Evolutionary conservation across 192 early-diverging fungal genomes (phyloP), one percentile per base, ranked within the genome.

Genomic region (Rhizoclosmatium sp.): DNA sequence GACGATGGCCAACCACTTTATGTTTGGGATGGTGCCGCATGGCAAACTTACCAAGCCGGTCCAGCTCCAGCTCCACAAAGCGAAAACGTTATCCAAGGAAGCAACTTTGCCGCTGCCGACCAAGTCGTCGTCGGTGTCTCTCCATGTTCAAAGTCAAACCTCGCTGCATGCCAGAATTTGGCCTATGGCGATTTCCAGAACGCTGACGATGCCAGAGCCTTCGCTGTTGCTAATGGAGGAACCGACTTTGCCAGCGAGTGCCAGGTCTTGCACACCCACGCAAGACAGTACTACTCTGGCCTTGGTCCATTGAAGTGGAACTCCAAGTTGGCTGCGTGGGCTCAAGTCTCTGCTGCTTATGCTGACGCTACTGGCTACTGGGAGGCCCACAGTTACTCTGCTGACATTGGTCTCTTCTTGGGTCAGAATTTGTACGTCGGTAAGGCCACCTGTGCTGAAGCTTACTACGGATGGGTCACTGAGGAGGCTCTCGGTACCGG

Each of bases 381-480:
- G 19, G 64, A 65, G n/a, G 12, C 16, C 14, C 64, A 65, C 64
- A 23, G n/a, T 10, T 65, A 65, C 68, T 70, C 68, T 41, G 68
- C 14, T 7, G 68, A 47, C 39, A 31, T 31, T 31, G 47, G 47
- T 2, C 39, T n/a, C 16, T 19, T 19, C 16, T 47, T n/a, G 39
- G 68, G 42, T 19, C 68, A 70, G 5, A 70, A 70, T 47, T 44
- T 70, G 42, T 70, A 70, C 47, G 39, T 41, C 16, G 68, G 68
- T 2, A 19, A 70, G 47, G 16, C 16, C 39, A 70, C 42, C 41
- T 70, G 68, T 47, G 68, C 42, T n/a, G 47, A 47, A 9, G 68
- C 68, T 7, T 70, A 70, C 47, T 47, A 70, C n/a, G 68, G 68
- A 41, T 70, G 68, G 68, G 68, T 70, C 42, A 70, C 68, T 31